Conservation (phyloP, 441 rosid genomes). For the Theobroma grandiflorum region DNA sequence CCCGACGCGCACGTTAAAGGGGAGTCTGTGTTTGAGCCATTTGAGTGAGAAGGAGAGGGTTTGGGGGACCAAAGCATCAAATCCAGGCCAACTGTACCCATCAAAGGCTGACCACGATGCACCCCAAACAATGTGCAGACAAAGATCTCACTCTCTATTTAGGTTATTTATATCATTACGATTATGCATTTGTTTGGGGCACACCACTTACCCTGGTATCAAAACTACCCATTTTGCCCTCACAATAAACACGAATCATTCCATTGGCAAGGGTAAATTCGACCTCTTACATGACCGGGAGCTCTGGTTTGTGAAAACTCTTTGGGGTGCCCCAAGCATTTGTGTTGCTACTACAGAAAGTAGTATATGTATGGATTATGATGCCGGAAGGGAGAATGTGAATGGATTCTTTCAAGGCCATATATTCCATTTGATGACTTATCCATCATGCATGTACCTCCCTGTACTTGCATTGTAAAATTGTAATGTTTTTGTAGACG, state of each 20-base stretch:
- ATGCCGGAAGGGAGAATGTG: neutral
- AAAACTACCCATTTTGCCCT: neutral
- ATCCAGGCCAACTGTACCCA: slow-evolving; percentile 44
- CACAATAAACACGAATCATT: neutral
- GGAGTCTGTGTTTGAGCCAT: slow-evolving; percentile 13
- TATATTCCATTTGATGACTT: slow-evolving; percentile 18
- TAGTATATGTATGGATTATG: neutral
- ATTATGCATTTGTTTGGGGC: neutral
- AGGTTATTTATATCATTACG: neutral
- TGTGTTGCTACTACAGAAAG: neutral
- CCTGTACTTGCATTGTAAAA: slow-evolving; percentile 23
- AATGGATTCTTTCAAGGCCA: neutral
- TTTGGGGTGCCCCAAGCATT: neutral
- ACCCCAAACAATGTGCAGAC: slow-evolving; percentile 36
- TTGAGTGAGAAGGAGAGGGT: slow-evolving; percentile 3
- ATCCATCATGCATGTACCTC: slow-evolving; percentile 25
- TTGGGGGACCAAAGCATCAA: slow-evolving; percentile 50
- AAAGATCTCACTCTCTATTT: slow-evolving; percentile 31
- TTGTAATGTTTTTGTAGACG: neutral
- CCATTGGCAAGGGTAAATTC: slow-evolving; percentile 1
- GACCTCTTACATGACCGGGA: neutral
- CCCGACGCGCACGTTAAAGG: slow-evolving; percentile 56
- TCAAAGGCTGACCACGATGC: slow-evolving; percentile 36
- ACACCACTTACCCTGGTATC: neutral
- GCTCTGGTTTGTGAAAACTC: neutral